Percentiles rank a stretch among this genome's conserved stretches.
These are phyloP conservation scores for Brettanomyces anomalus DNA, from an alignment of 805 yeast genomes.

Conservation along the genomic window DNA sequence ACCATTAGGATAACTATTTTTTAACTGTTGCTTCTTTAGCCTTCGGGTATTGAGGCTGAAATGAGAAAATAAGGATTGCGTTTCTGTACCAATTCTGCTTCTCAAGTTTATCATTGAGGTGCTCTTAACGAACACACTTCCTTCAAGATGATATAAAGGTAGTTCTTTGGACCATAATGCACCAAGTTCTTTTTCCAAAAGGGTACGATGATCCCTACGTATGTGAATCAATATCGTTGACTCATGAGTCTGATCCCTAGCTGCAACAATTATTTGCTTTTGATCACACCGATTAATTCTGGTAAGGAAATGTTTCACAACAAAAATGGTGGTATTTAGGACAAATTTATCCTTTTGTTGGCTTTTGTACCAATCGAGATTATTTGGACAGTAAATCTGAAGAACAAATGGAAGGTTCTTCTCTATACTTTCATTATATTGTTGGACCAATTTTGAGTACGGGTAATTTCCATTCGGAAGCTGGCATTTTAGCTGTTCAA, in stretches of 20 bases:
- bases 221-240: not conserved
- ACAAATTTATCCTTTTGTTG: not conserved
- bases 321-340: not conserved
- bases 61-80: conserved; percentile 1
- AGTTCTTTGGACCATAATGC: conserved; percentile 1
- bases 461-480: conserved; percentile 24
- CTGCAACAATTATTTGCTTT: not conserved
- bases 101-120: not conserved
- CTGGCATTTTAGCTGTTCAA: conserved; percentile 18
- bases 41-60: not conserved
- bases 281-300: not conserved
- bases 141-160: conserved; percentile 1
- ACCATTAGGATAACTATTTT: too few relatives aligned
- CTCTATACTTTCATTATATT: not conserved
- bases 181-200: not conserved
- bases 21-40: too few relatives aligned
- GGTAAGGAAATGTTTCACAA: conserved; percentile 4
- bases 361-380: conserved; percentile 5
- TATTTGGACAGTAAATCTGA: not conserved
- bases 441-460: conserved; percentile 15
- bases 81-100: not conserved
- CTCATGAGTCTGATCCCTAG: not conserved
- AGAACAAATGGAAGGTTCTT: not conserved
- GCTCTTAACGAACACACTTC: not conserved
- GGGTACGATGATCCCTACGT: not conserved